Evolutionary conservation across 257 asterid species (phyloP), one percentile per base, ranked within the genome.

Genomic region (Fraxinus anomala): DNA sequence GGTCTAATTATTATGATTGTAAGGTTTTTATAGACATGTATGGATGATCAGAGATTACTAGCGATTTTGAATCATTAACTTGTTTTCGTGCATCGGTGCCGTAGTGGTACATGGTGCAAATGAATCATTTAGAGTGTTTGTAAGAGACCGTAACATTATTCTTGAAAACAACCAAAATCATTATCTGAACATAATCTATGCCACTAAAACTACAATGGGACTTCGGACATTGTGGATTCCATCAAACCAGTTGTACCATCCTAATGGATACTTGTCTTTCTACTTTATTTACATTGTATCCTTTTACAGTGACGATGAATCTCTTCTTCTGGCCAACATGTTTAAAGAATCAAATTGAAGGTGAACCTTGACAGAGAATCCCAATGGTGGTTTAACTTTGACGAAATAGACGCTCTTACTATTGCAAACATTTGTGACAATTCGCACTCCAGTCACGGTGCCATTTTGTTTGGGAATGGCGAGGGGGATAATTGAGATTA

Each of bases 401-500:
- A 85, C 88, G 59, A 85, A 88, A 77, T 93, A 95, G 1, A 86
- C 67, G 66, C 94, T 89, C 75, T 47, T 74, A 1, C 85, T 39
- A 66, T 85, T 40, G 34, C 97, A 97, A 39, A 94, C 97, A 34
- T 90, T 92, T 3, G 97, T 92, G 30, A 91, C 91, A 6, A 88
- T 89, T 80, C 97, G 89, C 40, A 65, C 80, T 16, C 81, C 82
- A 23, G 86, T 83, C 51, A 84, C 85, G 0, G 85, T 79, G 30
- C 84, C 88, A 11, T 83, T 83, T 76, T 92, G 92, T 23, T 81
- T 70, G 0, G 97, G 95, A 78, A 94, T 82, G 8, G 97, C 89
- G 16, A 92, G 81, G 6, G 97, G 98, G 98, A 67, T 92, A 94
- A 69, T 94, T 94, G 61, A 94, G 90, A 75, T 87, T 76, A 13